Evolutionary conservation across 2,329 filamentous ascomycete genomes (phyloP).

Genomic region (Escovopsis sp.): DNA sequence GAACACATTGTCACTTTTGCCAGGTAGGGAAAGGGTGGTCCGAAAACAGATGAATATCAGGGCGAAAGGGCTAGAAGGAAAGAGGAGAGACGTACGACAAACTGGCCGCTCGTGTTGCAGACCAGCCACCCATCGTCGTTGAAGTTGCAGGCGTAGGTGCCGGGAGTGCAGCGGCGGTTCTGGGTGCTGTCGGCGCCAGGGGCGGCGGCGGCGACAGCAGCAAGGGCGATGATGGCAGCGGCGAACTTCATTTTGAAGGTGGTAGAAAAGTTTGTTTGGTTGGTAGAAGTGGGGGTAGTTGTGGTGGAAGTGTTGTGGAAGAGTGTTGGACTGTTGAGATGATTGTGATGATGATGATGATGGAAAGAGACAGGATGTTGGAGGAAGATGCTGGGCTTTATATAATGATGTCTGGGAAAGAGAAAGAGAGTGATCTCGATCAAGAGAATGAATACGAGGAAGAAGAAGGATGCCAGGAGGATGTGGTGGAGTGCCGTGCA

Average conservation of each 20-base stretch:
- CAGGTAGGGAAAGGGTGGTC: too few species aligned
- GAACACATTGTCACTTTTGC: too few species aligned
- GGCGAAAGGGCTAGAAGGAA: not conserved
- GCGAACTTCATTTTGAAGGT: constrained; percentile 17
- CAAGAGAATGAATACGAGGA: not conserved
- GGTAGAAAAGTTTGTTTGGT: not conserved
- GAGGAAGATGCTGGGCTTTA: not conserved
- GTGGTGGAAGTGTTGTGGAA: not conserved
- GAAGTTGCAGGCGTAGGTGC: constrained; percentile 11
- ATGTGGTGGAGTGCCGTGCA: too few species aligned
- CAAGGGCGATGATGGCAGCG: constrained; percentile 11
- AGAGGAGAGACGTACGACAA: constrained; percentile 15
- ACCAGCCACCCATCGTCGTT: constrained; percentile 15
- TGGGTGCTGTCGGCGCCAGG: constrained; percentile 1
- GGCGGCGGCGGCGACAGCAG: constrained; percentile 6
- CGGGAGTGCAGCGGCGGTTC: not conserved
- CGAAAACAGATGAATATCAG: not conserved
- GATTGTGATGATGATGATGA: not conserved
- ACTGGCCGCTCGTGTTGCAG: constrained; percentile 16
- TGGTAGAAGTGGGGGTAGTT: constrained; percentile 1
- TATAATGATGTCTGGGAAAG: not conserved
- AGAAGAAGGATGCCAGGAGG: too few species aligned
- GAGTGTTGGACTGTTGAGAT: not conserved
- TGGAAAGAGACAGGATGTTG: not conserved
- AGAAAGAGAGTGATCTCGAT: not conserved